Conservation (phyloP, 2,329 filamentous ascomycete species). For the Fusarium sp. region DNA sequence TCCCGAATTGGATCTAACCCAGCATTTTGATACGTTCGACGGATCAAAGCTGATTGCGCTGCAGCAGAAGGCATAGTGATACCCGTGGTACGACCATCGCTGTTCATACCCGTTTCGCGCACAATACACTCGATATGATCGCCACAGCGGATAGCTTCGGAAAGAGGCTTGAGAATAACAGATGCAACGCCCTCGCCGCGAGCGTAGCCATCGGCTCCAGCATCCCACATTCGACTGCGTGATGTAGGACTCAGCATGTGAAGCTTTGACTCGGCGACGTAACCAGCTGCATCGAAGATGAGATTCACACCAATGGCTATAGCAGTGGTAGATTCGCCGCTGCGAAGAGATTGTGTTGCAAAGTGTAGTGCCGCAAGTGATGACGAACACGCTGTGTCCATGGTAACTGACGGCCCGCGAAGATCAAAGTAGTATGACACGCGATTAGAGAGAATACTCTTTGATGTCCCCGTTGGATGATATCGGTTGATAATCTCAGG, state of each 20-base stretch:
- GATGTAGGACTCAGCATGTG: constrained; percentile 52
- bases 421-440: constrained; percentile 9
- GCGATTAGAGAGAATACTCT: constrained; percentile 3
- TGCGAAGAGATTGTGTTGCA: neutral
- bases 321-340: neutral
- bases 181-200: constrained; percentile 23
- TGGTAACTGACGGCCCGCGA: neutral
- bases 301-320: constrained; percentile 21
- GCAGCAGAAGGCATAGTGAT: constrained; percentile 7
- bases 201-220: constrained; percentile 17
- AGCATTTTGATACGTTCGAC: constrained; percentile 7
- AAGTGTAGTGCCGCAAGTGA: constrained; percentile 1
- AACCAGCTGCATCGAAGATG: constrained; percentile 41
- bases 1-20: neutral
- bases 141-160: constrained; percentile 53
- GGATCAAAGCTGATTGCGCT: neutral
- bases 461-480: constrained; percentile 30
- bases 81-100: neutral
- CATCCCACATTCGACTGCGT: constrained; percentile 27
- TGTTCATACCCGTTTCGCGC: constrained; percentile 7
- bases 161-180: constrained; percentile 21
- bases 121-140: constrained; percentile 57
- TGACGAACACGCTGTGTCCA: constrained; percentile 1
- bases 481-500: constrained; percentile 44
- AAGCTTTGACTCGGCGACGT: constrained; percentile 53